A percentile compares a stretch with the other conserved stretches of the same genome.
Evolutionary conservation across 2,329 filamentous ascomycete species (phyloP).

Genomic region (Daldinia eschscholtzii): DNA sequence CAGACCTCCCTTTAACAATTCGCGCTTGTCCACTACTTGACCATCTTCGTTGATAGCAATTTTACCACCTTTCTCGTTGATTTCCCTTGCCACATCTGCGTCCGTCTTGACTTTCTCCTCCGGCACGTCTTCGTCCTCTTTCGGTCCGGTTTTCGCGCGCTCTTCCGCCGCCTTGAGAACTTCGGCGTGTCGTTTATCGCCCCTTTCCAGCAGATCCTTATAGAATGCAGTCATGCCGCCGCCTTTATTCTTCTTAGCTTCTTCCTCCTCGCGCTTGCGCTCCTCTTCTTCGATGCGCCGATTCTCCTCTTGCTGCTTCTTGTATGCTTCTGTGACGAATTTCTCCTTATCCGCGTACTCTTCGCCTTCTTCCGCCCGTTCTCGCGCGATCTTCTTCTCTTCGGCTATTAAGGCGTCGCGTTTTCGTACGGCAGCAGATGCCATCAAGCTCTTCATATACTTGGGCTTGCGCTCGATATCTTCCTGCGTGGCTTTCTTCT

Average conservation of each 20-base stretch:
- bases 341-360: conserved; percentile 86
- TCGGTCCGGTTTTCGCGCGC: conserved; percentile 58
- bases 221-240: conserved; percentile 86
- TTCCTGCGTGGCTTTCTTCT: conserved; percentile 65
- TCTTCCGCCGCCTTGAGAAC: conserved; percentile 76
- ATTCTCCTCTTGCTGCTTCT: conserved; percentile 83
- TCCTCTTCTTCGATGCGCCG: conserved; percentile 78
- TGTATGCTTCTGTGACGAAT: conserved; percentile 88
- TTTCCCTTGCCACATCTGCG: conserved; percentile 74
- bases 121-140: conserved; percentile 52
- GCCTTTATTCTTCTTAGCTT: conserved; percentile 72
- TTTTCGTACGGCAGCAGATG: conserved; percentile 80
- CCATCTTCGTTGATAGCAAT: conserved; percentile 85
- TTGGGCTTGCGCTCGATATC: conserved; percentile 75
- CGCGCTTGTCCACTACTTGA: conserved; percentile 85
- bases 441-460: conserved; percentile 81
- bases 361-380: conserved; percentile 84
- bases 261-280: conserved; percentile 71
- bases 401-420: conserved; percentile 82
- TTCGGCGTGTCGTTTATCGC: conserved; percentile 77
- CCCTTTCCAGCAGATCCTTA: conserved; percentile 77
- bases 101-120: conserved; percentile 66
- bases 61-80: conserved; percentile 71
- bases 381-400: conserved; percentile 82
- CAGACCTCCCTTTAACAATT: conserved; percentile 79